These are phyloP conservation scores for Articulospora tetracladia DNA, from an alignment of 495 filamentous ascomycete genomes.

Conservation along the genomic window DNA sequence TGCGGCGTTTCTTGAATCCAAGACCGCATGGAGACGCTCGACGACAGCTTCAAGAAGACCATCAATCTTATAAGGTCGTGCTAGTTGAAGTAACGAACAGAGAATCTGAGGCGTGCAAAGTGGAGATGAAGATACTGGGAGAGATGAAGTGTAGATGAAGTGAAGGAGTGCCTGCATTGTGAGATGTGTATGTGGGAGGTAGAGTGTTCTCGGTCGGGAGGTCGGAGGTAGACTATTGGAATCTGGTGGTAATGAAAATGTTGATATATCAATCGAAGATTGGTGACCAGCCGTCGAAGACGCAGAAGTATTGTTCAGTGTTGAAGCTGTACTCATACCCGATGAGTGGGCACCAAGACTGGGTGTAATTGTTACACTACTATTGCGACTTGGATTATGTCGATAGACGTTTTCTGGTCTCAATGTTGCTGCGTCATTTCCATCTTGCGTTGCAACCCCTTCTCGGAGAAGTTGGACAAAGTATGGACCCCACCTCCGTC, in stretches of 20 bases:
- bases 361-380: constrained; percentile 81
- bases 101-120: constrained; percentile 95
- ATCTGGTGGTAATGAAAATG: constrained; percentile 33
- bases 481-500: constrained; percentile 88
- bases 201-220: constrained; percentile 78
- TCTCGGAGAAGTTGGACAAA: constrained; percentile 88
- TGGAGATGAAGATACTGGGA: constrained; percentile 67
- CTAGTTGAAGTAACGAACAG: constrained; percentile 90
- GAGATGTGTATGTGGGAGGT: constrained; percentile 85
- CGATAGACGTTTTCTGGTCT: constrained; percentile 22
- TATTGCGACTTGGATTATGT: constrained; percentile 57
- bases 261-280: constrained; percentile 31
- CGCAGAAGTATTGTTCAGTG: constrained; percentile 38
- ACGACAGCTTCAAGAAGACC: constrained; percentile 89
- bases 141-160: constrained; percentile 86
- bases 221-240: constrained; percentile 59
- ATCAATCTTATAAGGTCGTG: constrained; percentile 88
- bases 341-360: constrained; percentile 47
- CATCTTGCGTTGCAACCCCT: constrained; percentile 57
- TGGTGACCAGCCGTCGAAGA: constrained; percentile 27
- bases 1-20: constrained; percentile 90
- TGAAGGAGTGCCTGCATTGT: constrained; percentile 85
- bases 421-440: constrained; percentile 24
- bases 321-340: constrained; percentile 54
- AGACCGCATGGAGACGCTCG: constrained; percentile 82